Base-by-base conservation (phyloP, 441 rosid species). In the Rhodomyrtus psidioides region DNA sequence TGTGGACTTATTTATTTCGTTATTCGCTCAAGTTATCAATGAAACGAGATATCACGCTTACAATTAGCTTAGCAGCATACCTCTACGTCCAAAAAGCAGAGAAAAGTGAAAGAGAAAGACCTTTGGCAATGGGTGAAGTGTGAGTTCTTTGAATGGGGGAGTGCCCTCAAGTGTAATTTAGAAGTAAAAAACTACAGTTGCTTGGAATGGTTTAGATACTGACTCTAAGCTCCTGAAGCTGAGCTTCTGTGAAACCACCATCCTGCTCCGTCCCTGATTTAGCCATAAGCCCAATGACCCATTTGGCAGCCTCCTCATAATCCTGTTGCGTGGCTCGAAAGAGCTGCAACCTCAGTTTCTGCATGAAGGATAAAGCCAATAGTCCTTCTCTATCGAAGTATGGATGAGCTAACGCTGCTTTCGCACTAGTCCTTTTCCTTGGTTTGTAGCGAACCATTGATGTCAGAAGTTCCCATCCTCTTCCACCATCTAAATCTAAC, bases 211-310 rank as follows among this genome's bases (percentile, higher is more conserved):
- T 83, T 86, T 8, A 65, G 81, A 82, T 27, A 91, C 96, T 53
- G 86, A 97, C 98, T 90, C 89, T 90, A 54, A 97, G 94, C 55
- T 95, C 95, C 85, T 92, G 98, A 85, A 97, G 97, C 88, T 95
- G 98, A n/a, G 96, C 98, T 93, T 96, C 98, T 1, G 98, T 96
- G 88, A 97, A 96, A 86, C 99, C 98, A 1, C 99, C 98, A 53
- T 93, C 98, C 91, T 93, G 95, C 86, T 94, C 92, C 46, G 98
- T 94, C 86, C 99, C 99, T 16, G 98, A 94, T 89, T 87, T 97
- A 27, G 98, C 98, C 99, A 97, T 96, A 81, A 94, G 91, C 85
- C 94, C 94, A 84, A 92, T 91, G 57, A 94, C 81, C 99, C 98
- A 96, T 19, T 88, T 90, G 57, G 91, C 96, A 87, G 98, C 95